phyloP scores from a whole-genome alignment of 805 yeast species.

The Grigorovia yakushimaensis region DNA sequence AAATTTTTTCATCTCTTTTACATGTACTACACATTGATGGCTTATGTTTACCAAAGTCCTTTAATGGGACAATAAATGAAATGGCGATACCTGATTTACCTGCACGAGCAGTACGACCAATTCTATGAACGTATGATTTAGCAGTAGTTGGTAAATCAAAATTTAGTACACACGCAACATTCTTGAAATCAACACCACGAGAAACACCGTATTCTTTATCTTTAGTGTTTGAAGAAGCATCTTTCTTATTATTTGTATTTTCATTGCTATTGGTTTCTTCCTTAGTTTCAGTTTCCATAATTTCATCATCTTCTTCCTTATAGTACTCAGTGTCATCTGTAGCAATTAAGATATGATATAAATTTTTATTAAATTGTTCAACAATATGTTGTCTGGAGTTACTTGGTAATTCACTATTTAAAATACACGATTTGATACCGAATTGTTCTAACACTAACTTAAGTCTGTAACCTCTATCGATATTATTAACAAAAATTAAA shows the following conservation, averaged over 20 bases:
- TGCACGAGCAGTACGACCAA: constrained; percentile 97
- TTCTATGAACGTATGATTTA: constrained; percentile 81
- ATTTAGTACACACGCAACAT: constrained; percentile 92
- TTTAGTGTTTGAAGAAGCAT: constrained; percentile 28
- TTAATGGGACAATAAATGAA: constrained; percentile 78
- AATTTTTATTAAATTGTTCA: constrained; percentile 86
- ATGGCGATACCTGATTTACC: constrained; percentile 92
- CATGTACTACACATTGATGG: constrained; percentile 62
- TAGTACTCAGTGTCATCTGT: constrained; percentile 78
- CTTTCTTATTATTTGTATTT: constrained; percentile 17
- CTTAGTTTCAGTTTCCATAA: constrained; percentile 8
- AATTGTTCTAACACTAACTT: constrained; percentile 89
- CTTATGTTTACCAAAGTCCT: constrained; percentile 83
- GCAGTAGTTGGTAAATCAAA: constrained; percentile 90
- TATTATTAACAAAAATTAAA: constrained; percentile 80
- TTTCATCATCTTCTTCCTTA: constrained; percentile 35
- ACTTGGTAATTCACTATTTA: constrained; percentile 86
- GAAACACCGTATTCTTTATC: constrained; percentile 88
- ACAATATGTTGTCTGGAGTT: constrained; percentile 92
- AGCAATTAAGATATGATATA: constrained; percentile 80
- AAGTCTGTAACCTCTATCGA: constrained; percentile 90
- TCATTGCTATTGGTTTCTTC: constrained; percentile 9
- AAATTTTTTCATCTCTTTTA: constrained; percentile 77
- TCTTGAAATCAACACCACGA: constrained; percentile 92
- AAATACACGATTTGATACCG: constrained; percentile 79